These are phyloP conservation scores for Neurospora intermedia DNA, from an alignment of 495 filamentous ascomycete species.

Conservation along the genomic window DNA sequence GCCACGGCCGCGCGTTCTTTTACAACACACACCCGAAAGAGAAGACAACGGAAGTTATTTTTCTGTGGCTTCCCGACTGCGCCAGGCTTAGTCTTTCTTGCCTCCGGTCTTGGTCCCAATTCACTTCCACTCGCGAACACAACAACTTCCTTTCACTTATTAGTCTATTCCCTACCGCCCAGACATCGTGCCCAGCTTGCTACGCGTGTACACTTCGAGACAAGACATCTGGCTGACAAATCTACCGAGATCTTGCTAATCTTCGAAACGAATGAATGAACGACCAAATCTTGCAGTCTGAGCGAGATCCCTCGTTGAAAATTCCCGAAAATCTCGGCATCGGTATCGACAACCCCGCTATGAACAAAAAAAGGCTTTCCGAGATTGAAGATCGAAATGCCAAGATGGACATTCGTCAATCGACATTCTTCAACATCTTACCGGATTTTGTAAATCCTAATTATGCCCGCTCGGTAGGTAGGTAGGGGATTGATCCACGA, in stretches of 20 bases:
- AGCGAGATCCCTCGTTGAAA: neutral
- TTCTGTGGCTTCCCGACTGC: neutral
- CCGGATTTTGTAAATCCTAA: neutral
- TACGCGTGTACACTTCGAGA: neutral
- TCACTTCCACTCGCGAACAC: neutral
- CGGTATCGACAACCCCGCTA: neutral
- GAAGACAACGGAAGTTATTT: neutral
- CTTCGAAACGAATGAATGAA: neutral
- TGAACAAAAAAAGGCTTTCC: too few relatives aligned
- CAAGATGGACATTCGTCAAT: neutral
- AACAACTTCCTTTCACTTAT: neutral
- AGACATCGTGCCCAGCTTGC: neutral
- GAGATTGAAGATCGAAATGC: neutral
- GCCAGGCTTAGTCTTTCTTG: neutral
- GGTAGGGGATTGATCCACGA: neutral
- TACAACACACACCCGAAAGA: neutral
- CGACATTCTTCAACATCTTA: neutral
- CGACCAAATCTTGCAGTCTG: neutral
- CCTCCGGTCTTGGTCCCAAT: neutral
- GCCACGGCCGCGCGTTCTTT: neutral
- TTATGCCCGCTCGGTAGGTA: neutral
- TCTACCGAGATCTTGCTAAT: neutral
- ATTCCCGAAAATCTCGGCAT: neutral
- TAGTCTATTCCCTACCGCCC: neutral
- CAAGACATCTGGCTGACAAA: neutral